Percentiles rank a stretch among this genome's conserved stretches.
Conservation (phyloP, 2,329 filamentous ascomycete species). For the Blastomyces parvus region DNA sequence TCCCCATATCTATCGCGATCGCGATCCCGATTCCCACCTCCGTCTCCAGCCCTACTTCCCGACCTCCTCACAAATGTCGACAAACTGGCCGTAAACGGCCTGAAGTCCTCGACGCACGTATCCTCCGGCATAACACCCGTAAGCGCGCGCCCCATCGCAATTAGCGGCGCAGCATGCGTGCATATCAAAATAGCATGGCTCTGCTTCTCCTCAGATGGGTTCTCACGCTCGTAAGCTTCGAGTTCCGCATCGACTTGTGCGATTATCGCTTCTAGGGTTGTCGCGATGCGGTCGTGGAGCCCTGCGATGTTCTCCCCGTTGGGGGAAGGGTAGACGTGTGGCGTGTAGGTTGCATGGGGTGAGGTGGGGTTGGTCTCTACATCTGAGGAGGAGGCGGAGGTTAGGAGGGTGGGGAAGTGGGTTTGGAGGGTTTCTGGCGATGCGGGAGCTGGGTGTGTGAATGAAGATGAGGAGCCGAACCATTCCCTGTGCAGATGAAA, state of each 20-base stretch:
- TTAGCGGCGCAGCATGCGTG: slow-evolving; percentile 82
- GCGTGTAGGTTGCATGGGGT: slow-evolving; percentile 40
- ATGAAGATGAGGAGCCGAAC: slow-evolving; percentile 71
- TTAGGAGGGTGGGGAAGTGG: slow-evolving; percentile 50
- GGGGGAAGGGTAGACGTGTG: slow-evolving; percentile 57
- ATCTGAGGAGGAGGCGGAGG: slow-evolving; percentile 35
- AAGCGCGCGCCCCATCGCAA: slow-evolving; percentile 71
- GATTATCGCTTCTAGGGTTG: slow-evolving; percentile 60
- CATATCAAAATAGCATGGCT: slow-evolving; percentile 62
- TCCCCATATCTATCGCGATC: background rate
- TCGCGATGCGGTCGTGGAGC: slow-evolving; percentile 70
- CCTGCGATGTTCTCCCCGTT: slow-evolving; percentile 71
- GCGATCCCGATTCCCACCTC: slow-evolving; percentile 10
- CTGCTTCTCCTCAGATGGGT: slow-evolving; percentile 48
- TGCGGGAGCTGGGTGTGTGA: slow-evolving; percentile 74
- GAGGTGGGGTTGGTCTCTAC: slow-evolving; percentile 29
- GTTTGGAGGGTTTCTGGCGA: slow-evolving; percentile 50
- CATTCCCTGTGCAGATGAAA: slow-evolving; percentile 55
- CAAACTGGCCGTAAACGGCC: slow-evolving; percentile 72
- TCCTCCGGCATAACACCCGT: slow-evolving; percentile 68
- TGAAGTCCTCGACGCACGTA: slow-evolving; percentile 66
- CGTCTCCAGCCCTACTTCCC: slow-evolving; percentile 10
- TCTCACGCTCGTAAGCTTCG: slow-evolving; percentile 29
- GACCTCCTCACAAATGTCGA: slow-evolving; percentile 53
- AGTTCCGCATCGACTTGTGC: slow-evolving; percentile 56